These are phyloP conservation scores for Xylariaceae sp. DNA, from an alignment of 2,329 filamentous ascomycete genomes.

Conservation along the genomic window DNA sequence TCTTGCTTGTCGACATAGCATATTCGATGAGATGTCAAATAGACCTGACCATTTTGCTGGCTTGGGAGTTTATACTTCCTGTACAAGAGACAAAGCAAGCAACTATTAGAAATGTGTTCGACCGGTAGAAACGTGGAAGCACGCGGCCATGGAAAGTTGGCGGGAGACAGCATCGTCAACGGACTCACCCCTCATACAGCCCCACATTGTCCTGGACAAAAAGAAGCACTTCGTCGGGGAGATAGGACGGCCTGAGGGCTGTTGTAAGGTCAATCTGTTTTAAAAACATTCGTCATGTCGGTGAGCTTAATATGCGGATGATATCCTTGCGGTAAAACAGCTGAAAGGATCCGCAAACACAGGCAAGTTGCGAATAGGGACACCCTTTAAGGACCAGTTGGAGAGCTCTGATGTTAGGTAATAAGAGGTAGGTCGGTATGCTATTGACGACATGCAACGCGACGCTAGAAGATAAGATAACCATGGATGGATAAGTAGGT, in stretches of 20 bases:
- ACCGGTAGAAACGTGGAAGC: too few species aligned
- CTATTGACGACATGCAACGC: too few species aligned
- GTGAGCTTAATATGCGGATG: too few species aligned
- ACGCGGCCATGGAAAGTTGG: neutral
- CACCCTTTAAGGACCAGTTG: too few species aligned
- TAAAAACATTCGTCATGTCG: slow-evolving; percentile 86
- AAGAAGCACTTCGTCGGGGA: slow-evolving; percentile 88
- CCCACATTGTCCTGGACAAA: slow-evolving; percentile 98
- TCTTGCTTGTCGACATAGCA: slow-evolving; percentile 92
- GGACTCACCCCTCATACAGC: slow-evolving; percentile 86
- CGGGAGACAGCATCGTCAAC: neutral
- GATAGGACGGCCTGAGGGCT: slow-evolving; percentile 85
- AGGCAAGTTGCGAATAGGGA: too few species aligned
- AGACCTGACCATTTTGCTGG: slow-evolving; percentile 93
- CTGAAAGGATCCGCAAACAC: too few species aligned
- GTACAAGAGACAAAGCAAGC: slow-evolving; percentile 8
- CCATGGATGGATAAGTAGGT: too few species aligned
- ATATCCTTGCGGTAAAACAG: too few species aligned
- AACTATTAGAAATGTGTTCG: slow-evolving; percentile 1
- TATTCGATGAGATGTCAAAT: slow-evolving; percentile 89
- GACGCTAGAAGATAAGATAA: too few species aligned
- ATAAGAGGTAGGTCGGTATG: neutral
- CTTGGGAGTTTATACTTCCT: slow-evolving; percentile 94
- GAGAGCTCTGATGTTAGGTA: too few species aligned
- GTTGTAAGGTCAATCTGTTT: slow-evolving; percentile 94